Base-by-base conservation (phyloP, 1,139 yeast genomes). In the Kodamaea ohmeri region DNA sequence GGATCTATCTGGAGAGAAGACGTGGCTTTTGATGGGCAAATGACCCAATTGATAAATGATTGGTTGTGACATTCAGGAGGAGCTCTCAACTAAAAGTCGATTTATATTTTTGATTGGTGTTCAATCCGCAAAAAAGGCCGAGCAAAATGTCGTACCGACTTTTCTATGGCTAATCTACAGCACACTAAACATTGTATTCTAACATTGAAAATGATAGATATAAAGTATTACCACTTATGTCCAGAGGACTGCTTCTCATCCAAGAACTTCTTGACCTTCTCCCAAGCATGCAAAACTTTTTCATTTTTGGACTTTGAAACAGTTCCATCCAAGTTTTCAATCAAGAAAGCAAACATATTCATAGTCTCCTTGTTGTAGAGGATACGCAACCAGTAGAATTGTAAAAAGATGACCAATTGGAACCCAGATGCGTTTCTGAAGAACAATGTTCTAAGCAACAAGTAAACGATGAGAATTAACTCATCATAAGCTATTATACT, bases 21-120 rank as follows among this genome's bases (percentile, higher is more conserved):
- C 83, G 61, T 92, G 97, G 57, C 92, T 96, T 55, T 89, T 86
- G 54, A 90, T 86, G 46, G 97, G 94, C 43, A 75, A 76, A 58
- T 82, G 87, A 46, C 95, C 90, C 56, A 90, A 77, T 56, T 78
- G 82, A 58, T 76, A 81, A 34, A 67, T 59, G 24, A 58, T 56
- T 34, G 73, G 67, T 25, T 47, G 25, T 13, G 65, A 48, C 63
- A 58, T 59, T 38, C 62, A 61, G 67, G 67, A 61, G 67, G 52
- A 54, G 46, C 39, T 56, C 68, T 63, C 68, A 56, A 63, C 68
- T 58, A 64, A 13, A 25, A 27, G 30, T 27, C 30, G 16, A 9
- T 20, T 6, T 20, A 6, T 20, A 7, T 20, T 20, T 20, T 20
- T 20, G 22, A 7, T 20, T 7, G 9, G 9, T 6, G 22, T 7